These are phyloP conservation scores for Dactylorhiza incarnata DNA, from an alignment of 106 monocot genomes.

Conservation along the genomic window DNA sequence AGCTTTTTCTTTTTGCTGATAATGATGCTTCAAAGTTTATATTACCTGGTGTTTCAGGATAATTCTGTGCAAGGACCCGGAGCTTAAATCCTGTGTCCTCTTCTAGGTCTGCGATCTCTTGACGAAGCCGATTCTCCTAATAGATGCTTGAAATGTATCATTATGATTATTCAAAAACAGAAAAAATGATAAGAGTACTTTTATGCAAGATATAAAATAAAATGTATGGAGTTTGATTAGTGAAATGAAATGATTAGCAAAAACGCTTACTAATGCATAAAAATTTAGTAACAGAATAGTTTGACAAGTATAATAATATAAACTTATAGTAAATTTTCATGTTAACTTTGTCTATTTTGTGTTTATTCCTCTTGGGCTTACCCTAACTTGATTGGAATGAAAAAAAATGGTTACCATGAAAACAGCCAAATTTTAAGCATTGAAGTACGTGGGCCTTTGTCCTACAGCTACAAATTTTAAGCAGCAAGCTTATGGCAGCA, in stretches of 20 bases:
- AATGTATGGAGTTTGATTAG: background rate
- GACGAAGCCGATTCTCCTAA: conserved; percentile 63
- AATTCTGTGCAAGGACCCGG: conserved; percentile 92
- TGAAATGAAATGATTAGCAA: background rate
- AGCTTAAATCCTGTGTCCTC: conserved; percentile 90
- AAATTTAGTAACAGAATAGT: background rate
- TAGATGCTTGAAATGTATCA: conserved; percentile 3
- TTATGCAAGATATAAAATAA: background rate
- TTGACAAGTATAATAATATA: background rate
- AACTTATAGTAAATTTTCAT: background rate
- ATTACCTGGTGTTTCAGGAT: conserved; percentile 87
- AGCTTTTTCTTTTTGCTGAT: background rate
- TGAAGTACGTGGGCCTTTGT: background rate
- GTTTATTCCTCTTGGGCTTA: background rate
- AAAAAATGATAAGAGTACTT: background rate
- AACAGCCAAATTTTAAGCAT: background rate
- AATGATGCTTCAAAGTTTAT: background rate
- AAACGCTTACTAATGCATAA: background rate
- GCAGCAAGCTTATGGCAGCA: background rate
- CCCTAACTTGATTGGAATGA: background rate
- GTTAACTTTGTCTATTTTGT: background rate
- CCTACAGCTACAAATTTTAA: background rate
- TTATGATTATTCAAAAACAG: conserved; percentile 5
- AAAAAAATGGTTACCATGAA: background rate
- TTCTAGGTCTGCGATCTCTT: conserved; percentile 68